Base-by-base conservation (phyloP, 352 stramenopile species). In the Halophytophthora polymorphica region DNA sequence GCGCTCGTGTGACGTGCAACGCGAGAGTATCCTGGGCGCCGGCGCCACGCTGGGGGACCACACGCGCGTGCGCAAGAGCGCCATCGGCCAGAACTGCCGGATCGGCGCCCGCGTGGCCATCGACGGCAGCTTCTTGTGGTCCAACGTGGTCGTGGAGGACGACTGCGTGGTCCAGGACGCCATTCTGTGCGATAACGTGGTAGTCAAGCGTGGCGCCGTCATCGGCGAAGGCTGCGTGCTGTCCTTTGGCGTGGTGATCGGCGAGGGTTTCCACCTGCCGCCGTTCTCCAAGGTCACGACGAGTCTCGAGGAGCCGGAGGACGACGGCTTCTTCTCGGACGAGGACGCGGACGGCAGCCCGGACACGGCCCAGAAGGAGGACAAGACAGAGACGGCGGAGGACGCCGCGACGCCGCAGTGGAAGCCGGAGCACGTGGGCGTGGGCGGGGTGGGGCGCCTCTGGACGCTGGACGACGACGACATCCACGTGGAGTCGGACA, bases 401-500 rank as follows among this genome's bases (percentile, higher is more conserved):
- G 45, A 23, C 13, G 21, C 40, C 17, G 37, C 19, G 13, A 23
- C 47, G 12, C 35, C 35, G 14, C 80, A 84, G 35, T 95, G 84
- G 84, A 73, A 83, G 52, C 53, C 70, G 18, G 65, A 71, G 33
- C 65, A 93, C n/a, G 84, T 95, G 7, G 84, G 84, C 21, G 61
- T 66, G 0, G 73, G 70, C 17, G 84, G 84, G 18, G 77, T 87
- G 8, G 84, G 84, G 14, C 77, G 84, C 5, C 50, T 93, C 14
- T 95, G 84, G 84, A 91, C 80, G 36, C 56, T 94, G 34, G 83
- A 93, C 22, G 86, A 95, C 15, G 84, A 96, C 42, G 77, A 83
- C 25, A 86, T 88, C 58, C 66, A 88, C 53, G 69, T 85, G 36
- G 81, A 90, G 28, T 83, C 64, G 13, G 73, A 83, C 37, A 82